Evolutionary conservation across 2,329 filamentous ascomycete species (phyloP), one percentile per base, ranked within the genome.

Genomic region (Plectosphaerella plurivora): DNA sequence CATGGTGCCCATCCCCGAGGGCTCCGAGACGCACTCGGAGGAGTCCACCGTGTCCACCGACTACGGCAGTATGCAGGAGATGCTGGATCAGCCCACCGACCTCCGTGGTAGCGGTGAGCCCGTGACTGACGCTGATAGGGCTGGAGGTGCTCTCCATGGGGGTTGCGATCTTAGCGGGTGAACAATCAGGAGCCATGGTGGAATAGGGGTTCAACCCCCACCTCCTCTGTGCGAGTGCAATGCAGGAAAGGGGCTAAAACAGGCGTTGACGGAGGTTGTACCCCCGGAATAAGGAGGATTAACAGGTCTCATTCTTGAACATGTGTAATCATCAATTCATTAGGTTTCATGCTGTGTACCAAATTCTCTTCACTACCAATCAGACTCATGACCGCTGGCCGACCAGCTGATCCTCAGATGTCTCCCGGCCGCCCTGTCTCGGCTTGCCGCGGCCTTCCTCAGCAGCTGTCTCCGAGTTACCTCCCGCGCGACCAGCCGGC

Each of bases 1-100:
- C 58, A 84, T 89, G 74, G 75, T 88, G 16, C 81, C 84, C 35
- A 87, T 89, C 56, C 85, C 86, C 3, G 83, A 86, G 59, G 80
- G 82, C 10, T 78, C 76, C 25, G 81, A 86, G 68, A 66, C 70
- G 6, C 77, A 79, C 63, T 75, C 77, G 14, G 81, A 81, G 53
- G 77, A 81, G 52, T 79, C 79, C 9, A 42, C 48, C n/a, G 44
- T 16, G 14, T 15, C 44, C 5, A 46, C 44, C 22, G 25, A 33
- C 22, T 80, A 77, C 54, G 66, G 73, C 41, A 60, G 61, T 15
- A 64, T 65, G 8, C 75, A 78, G 60, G 75, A 77, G 56, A 57
- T 64, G 14, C 68, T 80, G 5, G 78, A 81, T 55, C 74, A 79
- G 57, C 76, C 77, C 9, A 56, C 61, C 4, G 64, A 67, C 45